A percentile compares a stretch with the other conserved stretches of the same genome.
phyloP scores from a whole-genome alignment of 495 filamentous ascomycete genomes.

The Polyplosphaeria fusca region DNA sequence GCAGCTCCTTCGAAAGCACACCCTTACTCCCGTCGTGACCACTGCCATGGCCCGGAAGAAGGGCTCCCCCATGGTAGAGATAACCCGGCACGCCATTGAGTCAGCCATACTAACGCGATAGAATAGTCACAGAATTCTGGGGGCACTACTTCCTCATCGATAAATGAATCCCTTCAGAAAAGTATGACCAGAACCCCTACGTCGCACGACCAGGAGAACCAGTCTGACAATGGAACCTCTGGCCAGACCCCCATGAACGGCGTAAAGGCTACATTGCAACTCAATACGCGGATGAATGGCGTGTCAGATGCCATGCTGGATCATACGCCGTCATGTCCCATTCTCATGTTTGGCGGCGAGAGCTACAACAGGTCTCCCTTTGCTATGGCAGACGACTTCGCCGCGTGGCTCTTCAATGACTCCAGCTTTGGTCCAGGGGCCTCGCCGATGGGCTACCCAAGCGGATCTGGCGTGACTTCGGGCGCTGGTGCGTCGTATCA shows the following conservation, averaged over 20 bases:
- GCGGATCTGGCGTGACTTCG: conserved; percentile 4
- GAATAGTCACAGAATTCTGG: conserved; percentile 23
- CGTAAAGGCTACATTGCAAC: conserved; percentile 17
- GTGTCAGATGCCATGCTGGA: conserved; percentile 56
- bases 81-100: conserved; percentile 8
- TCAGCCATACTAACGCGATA: conserved; percentile 9
- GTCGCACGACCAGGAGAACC: conserved; percentile 22
- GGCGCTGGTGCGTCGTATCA: conserved; percentile 17
- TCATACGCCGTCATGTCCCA: conserved; percentile 62
- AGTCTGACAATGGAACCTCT: conserved; percentile 26
- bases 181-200: conserved; percentile 2
- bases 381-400: conserved; percentile 87
- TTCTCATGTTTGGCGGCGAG: conserved; percentile 82
- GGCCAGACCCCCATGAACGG: conserved; percentile 29
- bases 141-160: conserved; percentile 4
- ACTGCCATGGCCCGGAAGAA: conserved; percentile 28
- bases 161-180: conserved; percentile 14
- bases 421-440: conserved; percentile 35
- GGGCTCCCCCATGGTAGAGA: conserved; percentile 30
- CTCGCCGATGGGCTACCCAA: conserved; percentile 31
- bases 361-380: conserved; percentile 80
- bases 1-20: conserved; percentile 87
- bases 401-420: conserved; percentile 85
- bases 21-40: conserved; percentile 56
- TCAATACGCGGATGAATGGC: conserved; percentile 38